Evolutionary conservation across 148 eudicot genomes (phyloP), one percentile per base, ranked within the genome.

Genomic region (Silene latifolia): DNA sequence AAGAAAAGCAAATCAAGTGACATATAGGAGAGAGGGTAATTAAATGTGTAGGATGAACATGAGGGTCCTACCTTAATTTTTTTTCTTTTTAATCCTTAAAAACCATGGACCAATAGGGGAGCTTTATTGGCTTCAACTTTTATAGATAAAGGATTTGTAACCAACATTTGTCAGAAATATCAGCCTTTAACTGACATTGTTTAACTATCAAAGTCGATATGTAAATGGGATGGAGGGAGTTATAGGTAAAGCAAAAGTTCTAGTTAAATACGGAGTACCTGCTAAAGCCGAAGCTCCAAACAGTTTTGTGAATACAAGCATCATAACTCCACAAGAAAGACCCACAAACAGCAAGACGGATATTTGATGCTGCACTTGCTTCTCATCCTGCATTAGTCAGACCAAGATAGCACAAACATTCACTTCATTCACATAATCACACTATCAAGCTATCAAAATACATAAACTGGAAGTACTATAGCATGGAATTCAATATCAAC

Each of bases 291-390:
- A 77, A 62, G 85, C 79, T 59, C 99, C 98, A 57, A 78, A 78
- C 8, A 82, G 71, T 71, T 82, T 92, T 21, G 97, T 89, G 39
- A 83, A 87, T n/a, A 89, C 67, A 69, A 92, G 80, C 99, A 96
- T 92, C 72, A 86, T 61, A 63, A 86, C 75, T 17, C 99, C 99
- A 82, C 98, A 79, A 72, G 81, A 74, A 69, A 96, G 74, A 14
- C 93, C 97, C 77, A 88, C 74, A 84, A 88, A 90, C 75, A 91
- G 79, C 84, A 91, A 89, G 68, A 83, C 75, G 25, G 94, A 89
- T 84, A 92, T 88, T 75, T 92, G 92, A 81, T 87, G 99, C 74
- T 92, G 98, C 73, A 96, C 98, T 87, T 85, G 89, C 72, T 79
- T 78, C 75, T 90, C 90, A 82, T 84, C 92, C 98, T 92, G 96